Evolutionary conservation across 2,329 filamentous ascomycete species (phyloP).

Genomic region (Xylaria sp.): DNA sequence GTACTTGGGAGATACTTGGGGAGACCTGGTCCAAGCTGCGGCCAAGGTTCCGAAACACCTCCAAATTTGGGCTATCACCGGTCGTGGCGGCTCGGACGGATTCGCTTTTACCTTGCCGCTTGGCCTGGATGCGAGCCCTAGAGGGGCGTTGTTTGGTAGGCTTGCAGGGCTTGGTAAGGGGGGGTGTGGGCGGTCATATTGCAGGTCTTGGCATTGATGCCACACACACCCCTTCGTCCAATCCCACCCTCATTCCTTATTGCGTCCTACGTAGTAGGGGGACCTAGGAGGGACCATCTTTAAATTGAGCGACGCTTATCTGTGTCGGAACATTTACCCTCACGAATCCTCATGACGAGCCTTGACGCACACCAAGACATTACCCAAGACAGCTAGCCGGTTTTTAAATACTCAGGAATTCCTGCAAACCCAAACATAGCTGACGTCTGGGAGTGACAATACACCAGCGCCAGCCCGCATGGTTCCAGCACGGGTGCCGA

Average conservation of each 20-base stretch:
- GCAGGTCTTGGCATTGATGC: constrained; percentile 32
- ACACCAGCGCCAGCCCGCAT: neutral
- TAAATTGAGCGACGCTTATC: constrained; percentile 38
- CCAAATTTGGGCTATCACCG: constrained; percentile 38
- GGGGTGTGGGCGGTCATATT: constrained; percentile 34
- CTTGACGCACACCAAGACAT: constrained; percentile 31
- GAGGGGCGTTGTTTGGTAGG: constrained; percentile 33
- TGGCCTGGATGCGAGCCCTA: constrained; percentile 34
- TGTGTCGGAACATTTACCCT: constrained; percentile 38
- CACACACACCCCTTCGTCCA: constrained; percentile 23
- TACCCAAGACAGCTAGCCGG: constrained; percentile 33
- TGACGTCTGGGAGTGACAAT: neutral
- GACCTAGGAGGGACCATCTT: constrained; percentile 26
- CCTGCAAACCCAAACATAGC: constrained; percentile 1
- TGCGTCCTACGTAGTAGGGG: constrained; percentile 8
- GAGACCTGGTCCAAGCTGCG: constrained; percentile 30
- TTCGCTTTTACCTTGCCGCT: constrained; percentile 38
- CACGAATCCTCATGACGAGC: constrained; percentile 24
- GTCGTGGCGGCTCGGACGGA: constrained; percentile 39
- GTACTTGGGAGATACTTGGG: constrained; percentile 29
- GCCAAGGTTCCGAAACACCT: constrained; percentile 33
- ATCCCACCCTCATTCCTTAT: constrained; percentile 19
- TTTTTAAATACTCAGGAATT: constrained; percentile 15
- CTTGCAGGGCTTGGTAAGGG: constrained; percentile 31
- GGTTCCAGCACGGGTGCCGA: neutral